Percentiles rank a stretch among this genome's conserved stretches.
Evolutionary conservation across 1,284 basidiomycete genomes (phyloP).

Genomic region (Clitocybe nebularis): DNA sequence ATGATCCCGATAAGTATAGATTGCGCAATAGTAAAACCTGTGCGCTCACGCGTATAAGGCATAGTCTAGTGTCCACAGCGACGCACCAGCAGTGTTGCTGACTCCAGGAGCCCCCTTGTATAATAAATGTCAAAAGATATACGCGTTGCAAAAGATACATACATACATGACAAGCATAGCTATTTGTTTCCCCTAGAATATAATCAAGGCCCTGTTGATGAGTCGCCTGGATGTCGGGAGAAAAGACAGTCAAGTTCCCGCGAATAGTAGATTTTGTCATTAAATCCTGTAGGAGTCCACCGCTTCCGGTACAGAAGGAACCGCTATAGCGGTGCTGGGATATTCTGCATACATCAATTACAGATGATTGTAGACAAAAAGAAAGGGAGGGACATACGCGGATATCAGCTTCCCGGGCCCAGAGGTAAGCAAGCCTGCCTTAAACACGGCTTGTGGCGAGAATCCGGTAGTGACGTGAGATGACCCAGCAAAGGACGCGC

Average conservation of each 20-base stretch:
- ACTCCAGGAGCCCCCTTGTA: conserved; percentile 58
- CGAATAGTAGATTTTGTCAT: conserved; percentile 61
- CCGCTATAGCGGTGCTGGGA: conserved; percentile 66
- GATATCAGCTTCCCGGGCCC: conserved; percentile 36
- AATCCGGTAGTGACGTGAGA: conserved; percentile 43
- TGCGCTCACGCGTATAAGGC: conserved; percentile 41
- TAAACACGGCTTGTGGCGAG: conserved; percentile 52
- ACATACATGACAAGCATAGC: conserved; percentile 42
- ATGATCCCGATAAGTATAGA: background rate
- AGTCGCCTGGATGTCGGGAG: conserved; percentile 46
- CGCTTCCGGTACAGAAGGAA: conserved; percentile 48
- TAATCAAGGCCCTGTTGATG: conserved; percentile 47
- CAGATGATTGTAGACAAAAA: conserved; percentile 2
- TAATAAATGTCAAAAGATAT: background rate
- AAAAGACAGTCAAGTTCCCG: conserved; percentile 49
- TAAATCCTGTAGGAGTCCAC: conserved; percentile 48
- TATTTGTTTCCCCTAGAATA: conserved; percentile 60
- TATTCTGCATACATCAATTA: conserved; percentile 34
- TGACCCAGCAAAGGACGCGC: conserved; percentile 49
- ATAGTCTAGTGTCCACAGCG: conserved; percentile 69
- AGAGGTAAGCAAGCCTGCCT: conserved; percentile 36
- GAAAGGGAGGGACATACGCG: conserved; percentile 26
- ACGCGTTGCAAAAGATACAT: background rate
- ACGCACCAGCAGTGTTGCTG: conserved; percentile 66
- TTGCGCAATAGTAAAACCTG: background rate